A percentile compares a stretch with the other conserved stretches of the same genome.
Evolutionary conservation across 345 rosid genomes (phyloP).

Genomic region (Acer yangbiense): DNA sequence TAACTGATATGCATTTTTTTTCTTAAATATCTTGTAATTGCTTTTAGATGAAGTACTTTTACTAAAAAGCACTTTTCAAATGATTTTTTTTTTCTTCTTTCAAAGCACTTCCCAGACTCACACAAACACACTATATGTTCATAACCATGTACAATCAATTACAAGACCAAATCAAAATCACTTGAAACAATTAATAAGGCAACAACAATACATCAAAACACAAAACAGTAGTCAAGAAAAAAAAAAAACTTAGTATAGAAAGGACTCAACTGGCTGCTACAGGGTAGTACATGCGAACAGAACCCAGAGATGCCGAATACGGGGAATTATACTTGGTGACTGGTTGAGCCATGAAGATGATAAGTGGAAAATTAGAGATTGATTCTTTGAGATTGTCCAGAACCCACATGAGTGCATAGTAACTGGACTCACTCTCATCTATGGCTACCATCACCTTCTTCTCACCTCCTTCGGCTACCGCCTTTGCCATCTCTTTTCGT

Average conservation of each 20-base stretch:
- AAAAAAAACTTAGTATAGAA: not conserved
- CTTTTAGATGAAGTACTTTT: too few relatives aligned
- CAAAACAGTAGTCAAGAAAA: too few relatives aligned
- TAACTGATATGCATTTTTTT: too few relatives aligned
- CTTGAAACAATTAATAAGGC: not conserved
- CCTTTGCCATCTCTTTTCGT: constrained; percentile 8
- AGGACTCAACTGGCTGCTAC: constrained; percentile 14
- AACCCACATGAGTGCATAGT: constrained; percentile 51
- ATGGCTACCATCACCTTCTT: constrained; percentile 49
- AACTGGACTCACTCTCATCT: constrained; percentile 55
- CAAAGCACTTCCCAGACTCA: not conserved
- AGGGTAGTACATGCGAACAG: constrained; percentile 42
- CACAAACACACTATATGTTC: not conserved
- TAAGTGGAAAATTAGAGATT: constrained; percentile 21
- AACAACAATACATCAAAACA: too few relatives aligned
- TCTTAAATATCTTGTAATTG: not conserved
- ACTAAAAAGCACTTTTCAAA: not conserved
- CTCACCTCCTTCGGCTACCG: constrained; percentile 20
- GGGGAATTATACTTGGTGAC: constrained; percentile 27
- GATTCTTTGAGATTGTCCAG: constrained; percentile 47
- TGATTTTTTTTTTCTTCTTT: not conserved
- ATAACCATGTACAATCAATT: not conserved
- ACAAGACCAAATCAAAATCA: not conserved
- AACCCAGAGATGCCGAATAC: constrained; percentile 39
- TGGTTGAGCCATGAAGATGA: constrained; percentile 50